phyloP scores from a whole-genome alignment of 2,329 filamentous ascomycete genomes.

The Ampelomyces quisqualis region DNA sequence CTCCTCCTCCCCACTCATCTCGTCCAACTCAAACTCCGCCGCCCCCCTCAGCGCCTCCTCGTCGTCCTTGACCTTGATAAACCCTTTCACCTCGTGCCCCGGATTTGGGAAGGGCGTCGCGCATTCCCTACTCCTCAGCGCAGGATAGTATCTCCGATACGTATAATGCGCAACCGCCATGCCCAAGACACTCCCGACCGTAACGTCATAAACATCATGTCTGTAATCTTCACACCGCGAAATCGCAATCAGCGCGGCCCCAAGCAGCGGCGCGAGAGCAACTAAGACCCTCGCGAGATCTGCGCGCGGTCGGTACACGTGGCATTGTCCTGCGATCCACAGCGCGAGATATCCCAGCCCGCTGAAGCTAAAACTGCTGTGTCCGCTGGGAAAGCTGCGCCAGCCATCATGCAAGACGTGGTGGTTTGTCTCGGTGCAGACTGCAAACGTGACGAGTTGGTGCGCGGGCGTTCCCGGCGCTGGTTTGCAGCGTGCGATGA shows the following conservation, averaged over 20 bases:
- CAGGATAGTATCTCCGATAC: constrained; percentile 62
- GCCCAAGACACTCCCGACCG: constrained; percentile 57
- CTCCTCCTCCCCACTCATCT: constrained; percentile 32
- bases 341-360: constrained; percentile 74
- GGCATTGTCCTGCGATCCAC: constrained; percentile 67
- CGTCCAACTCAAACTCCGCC: constrained; percentile 41
- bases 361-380: constrained; percentile 76
- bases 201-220: constrained; percentile 65
- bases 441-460: constrained; percentile 60
- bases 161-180: constrained; percentile 58
- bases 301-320: constrained; percentile 59
- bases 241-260: constrained; percentile 61
- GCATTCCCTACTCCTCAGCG: constrained; percentile 53
- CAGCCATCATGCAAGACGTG: constrained; percentile 78
- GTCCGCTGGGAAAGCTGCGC: constrained; percentile 79
- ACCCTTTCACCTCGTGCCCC: constrained; percentile 34
- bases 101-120: constrained; percentile 52
- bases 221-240: constrained; percentile 64
- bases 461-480: constrained; percentile 57
- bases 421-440: constrained; percentile 71
- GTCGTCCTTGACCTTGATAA: constrained; percentile 48
- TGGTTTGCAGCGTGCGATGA: constrained; percentile 85
- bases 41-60: constrained; percentile 43
- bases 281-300: constrained; percentile 58
- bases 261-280: constrained; percentile 57